Evolutionary conservation across 805 yeast genomes (phyloP), one percentile per base, ranked within the genome.

Genomic region (Yarrowia sp.): DNA sequence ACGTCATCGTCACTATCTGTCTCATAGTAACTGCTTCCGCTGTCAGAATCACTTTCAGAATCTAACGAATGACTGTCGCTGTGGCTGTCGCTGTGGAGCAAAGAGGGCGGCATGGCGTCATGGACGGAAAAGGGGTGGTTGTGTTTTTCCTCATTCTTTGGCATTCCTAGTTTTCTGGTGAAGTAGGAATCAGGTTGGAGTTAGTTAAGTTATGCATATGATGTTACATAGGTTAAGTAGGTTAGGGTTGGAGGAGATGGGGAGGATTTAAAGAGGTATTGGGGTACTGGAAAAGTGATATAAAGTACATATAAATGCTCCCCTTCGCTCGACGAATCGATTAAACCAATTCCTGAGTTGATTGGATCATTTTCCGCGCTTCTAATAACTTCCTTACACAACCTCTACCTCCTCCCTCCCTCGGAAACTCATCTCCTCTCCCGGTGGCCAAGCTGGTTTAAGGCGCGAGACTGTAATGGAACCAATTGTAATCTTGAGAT

Each of bases 361-460:
- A n/a, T n/a, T n/a, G n/a, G n/a, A n/a, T n/a, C n/a, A n/a, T n/a
- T n/a, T n/a, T n/a, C n/a, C n/a, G n/a, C n/a, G n/a, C n/a, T n/a
- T n/a, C n/a, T n/a, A 43, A 22, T 10, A 8, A 5, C 24, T 14
- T 12, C n/a, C 22, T 17, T 19, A 1, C 32, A 43, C 10, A 11
- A 7, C 48, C 19, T 16, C 17, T 16, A 22, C 19, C 6, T 7
- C 35, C 22, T 17, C 14, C 52, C 3, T n/a, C n/a, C 28, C 38
- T 32, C 35, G 28, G 54, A 48, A 48, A 32, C 38, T 21, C 54
- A 48, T 19, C 38, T 14, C n/a, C n/a, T n/a, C 62, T 58, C 63
- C 63, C 63, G 63, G 63, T 58, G 63, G 63, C 63, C 63, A 41
- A 58, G 63, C 51, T 58, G 63, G 63, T 58, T 58, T 58, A 58